Evolutionary conservation across 306 rosid species (phyloP).

Genomic region (Citrullus mucosospermus): DNA sequence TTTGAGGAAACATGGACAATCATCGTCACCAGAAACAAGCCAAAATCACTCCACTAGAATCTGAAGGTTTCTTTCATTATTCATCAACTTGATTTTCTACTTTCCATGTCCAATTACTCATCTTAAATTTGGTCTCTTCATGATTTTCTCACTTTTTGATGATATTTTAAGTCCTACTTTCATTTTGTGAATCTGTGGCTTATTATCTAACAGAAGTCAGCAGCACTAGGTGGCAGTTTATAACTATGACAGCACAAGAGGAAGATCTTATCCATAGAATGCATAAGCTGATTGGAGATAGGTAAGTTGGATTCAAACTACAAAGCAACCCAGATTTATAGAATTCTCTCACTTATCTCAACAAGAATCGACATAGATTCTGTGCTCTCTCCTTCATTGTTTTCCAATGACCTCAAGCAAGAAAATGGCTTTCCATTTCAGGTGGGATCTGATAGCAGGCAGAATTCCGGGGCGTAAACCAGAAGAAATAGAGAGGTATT

Average conservation of each 20-base stretch:
- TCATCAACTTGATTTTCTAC: not conserved
- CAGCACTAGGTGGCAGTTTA: slow-evolving; percentile 13
- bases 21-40: slow-evolving; percentile 7
- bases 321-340: not conserved
- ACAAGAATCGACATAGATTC: not conserved
- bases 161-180: not conserved
- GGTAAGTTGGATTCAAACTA: not conserved
- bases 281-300: slow-evolving; percentile 17
- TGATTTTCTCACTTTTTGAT: not conserved
- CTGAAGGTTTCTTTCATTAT: slow-evolving; percentile 4
- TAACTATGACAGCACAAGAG: slow-evolving; percentile 15
- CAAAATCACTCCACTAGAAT: not conserved
- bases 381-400: not conserved
- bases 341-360: not conserved
- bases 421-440: not conserved
- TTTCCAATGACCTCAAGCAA: not conserved
- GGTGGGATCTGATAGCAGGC: slow-evolving; percentile 20
- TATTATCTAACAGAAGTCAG: slow-evolving; percentile 9
- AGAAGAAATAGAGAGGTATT: slow-evolving; percentile 22
- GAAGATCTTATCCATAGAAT: slow-evolving; percentile 17
- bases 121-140: not conserved
- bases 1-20: not conserved
- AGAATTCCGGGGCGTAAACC: slow-evolving; percentile 10
- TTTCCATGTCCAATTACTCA: not conserved
- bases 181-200: not conserved